Base-by-base conservation (phyloP, 2,329 filamentous ascomycete genomes). In the Bertia moriformis region DNA sequence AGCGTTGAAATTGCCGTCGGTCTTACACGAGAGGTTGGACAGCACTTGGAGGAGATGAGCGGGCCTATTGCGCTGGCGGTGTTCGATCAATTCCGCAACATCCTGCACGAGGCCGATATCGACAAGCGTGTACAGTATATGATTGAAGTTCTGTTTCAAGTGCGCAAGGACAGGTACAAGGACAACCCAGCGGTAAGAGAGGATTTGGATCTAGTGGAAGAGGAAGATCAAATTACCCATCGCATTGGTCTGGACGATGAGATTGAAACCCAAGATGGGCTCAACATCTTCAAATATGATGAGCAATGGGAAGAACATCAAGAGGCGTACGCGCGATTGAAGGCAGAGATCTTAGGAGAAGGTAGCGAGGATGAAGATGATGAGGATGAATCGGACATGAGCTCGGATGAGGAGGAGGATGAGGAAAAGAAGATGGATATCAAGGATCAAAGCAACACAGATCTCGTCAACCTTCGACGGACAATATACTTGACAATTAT, bases 91-190 rank as follows among this genome's bases (percentile, higher is more conserved):
- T 93, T 98, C 65, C 70, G 91, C 49, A 89, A 82, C 49, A 95
- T 96, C 45, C 66, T 98, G 5, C 89, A 98, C 62, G 91, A 98
- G 58, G 87, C 87, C 35, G 88, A 91, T 53, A 94, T 98, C 56
- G 89, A 96, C 55, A 95, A 94, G 67, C 74, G 91, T 46, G 88
- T 89, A n/a, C 91, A 98, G 61, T 98, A 96, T 61, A 94, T 94
- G 84, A 89, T 98, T 41, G 91, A 98, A 58, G 91, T 96, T 4
- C 63, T 98, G 33, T 98, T 98, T 57, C 88, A 98, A 62, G 82
- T 95, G 41, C 76, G 91, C 45, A 94, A 95, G 60, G 89, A 96
- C 61, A 83, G 83, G 51, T 98, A 93, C 67, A 94, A 94, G 64
- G 87, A 96, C 51, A 87, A 96, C 51, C 86, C 81, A 14, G 80